Evolutionary conservation across 805 yeast species (phyloP).

Genomic region (Candida multigemmis): DNA sequence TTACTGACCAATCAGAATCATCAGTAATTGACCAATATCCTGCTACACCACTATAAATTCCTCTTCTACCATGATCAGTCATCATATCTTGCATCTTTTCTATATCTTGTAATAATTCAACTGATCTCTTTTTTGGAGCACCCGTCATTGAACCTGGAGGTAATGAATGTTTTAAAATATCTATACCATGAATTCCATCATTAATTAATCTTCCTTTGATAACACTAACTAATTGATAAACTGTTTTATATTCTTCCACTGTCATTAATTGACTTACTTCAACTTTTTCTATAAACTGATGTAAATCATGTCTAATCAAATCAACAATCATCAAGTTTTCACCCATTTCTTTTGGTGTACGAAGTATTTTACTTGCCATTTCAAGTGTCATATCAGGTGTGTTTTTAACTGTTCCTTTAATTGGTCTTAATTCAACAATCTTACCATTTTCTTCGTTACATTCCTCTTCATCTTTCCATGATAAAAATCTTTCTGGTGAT

Average conservation of each 20-base stretch:
- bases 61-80: slow-evolving; percentile 45
- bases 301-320: slow-evolving; percentile 84
- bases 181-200: slow-evolving; percentile 50
- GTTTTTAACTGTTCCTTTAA: slow-evolving; percentile 89
- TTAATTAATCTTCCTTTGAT: slow-evolving; percentile 53
- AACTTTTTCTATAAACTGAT: slow-evolving; percentile 56
- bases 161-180: slow-evolving; percentile 64
- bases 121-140: slow-evolving; percentile 92
- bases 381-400: slow-evolving; percentile 41
- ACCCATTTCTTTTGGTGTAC: slow-evolving; percentile 87
- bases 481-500: slow-evolving; percentile 88
- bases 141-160: slow-evolving; percentile 99
- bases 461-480: slow-evolving; percentile 50
- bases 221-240: slow-evolving; percentile 86
- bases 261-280: slow-evolving; percentile 72
- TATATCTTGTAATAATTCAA: slow-evolving; percentile 61
- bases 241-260: slow-evolving; percentile 88
- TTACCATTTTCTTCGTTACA: slow-evolving; percentile 9
- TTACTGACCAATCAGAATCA: slow-evolving; percentile 92
- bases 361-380: slow-evolving; percentile 54
- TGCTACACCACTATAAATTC: slow-evolving; percentile 87
- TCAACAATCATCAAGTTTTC: slow-evolving; percentile 97
- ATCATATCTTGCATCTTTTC: slow-evolving; percentile 35
- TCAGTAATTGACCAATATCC: slow-evolving; percentile 92
- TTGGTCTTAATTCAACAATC: slow-evolving; percentile 79